Evolutionary conservation across 768 basidiomycete genomes (phyloP), one percentile per base, ranked within the genome.

Genomic region (Russula ochroleuca): DNA sequence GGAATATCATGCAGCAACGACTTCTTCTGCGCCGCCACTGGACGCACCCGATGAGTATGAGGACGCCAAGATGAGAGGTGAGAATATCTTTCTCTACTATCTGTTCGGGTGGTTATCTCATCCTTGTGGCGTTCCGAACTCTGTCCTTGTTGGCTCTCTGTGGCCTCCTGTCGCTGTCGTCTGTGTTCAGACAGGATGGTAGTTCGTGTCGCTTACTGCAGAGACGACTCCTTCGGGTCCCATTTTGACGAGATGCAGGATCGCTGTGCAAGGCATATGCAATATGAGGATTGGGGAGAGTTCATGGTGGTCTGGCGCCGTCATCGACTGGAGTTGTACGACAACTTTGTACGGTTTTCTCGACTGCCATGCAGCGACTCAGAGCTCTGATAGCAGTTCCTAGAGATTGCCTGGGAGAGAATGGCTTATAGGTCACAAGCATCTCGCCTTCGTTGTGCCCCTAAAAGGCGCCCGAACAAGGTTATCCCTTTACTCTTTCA

Each of bases 301-400:
- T 93, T 87, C 69, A 77, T 95, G 63, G 93, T 96, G 0, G 86
- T 85, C 11, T 97, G 93, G 89, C 81, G 91, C 45, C 84, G 80
- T 63, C 82, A 86, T 65, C 77, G 81, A 54, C 74, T 98, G 45
- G 94, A 98, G 72, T 75, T 98, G 21, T 97, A 96, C 71, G 81
- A 85, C 58, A 88, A 94, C 69, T 85, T 90, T 79, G 94, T 94
- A 68, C 63, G 86, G 76, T 21, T 40, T 33, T 48, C 15, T 41
- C 14, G 8, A 15, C 5, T 47, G 25, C 55, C n/a, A 38, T 52
- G 7, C 45, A 47, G 21, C 21, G 45, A 49, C 33, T 49, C 21
- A 47, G 25, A 33, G 28, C 21, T n/a, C 52, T 41, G 51, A 54
- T 8, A 14, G 49, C 17, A 58, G 13, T 48, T 72, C 35, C 35